Conservation (phyloP, 192 early-diverging fungal genomes). For the Podochytrium sp. region DNA sequence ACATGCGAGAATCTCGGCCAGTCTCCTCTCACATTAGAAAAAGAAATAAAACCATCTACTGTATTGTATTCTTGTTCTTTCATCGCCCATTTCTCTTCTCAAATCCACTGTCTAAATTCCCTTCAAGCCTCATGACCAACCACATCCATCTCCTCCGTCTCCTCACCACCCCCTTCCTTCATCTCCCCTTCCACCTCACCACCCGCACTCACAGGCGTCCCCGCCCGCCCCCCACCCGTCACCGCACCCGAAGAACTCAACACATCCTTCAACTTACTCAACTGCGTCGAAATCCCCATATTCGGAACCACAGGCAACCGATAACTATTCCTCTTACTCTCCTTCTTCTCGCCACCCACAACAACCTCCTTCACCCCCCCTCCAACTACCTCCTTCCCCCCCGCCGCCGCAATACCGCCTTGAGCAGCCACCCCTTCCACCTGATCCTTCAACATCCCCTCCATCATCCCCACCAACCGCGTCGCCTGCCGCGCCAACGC, state of each 20-base stretch:
- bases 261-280: slow-evolving; percentile 15
- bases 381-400: neutral
- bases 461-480: neutral
- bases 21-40: too few relatives aligned
- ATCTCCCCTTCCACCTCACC: neutral
- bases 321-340: slow-evolving; percentile 3
- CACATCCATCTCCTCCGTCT: too few relatives aligned
- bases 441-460: neutral
- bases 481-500: slow-evolving; percentile 1
- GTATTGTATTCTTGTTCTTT: too few relatives aligned
- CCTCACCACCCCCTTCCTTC: neutral
- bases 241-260: neutral
- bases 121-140: neutral
- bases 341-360: neutral
- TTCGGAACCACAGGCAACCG: neutral
- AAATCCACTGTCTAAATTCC: neutral
- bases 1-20: too few relatives aligned
- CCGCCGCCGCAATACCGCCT: neutral
- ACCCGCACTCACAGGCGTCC: neutral
- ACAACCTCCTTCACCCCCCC: neutral
- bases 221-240: neutral
- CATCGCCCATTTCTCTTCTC: too few relatives aligned
- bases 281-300: slow-evolving; percentile 14
- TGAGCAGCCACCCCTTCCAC: neutral
- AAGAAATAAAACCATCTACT: too few relatives aligned